Conservation (phyloP, 108 stramenopile species). For the Ochromonas danica region DNA sequence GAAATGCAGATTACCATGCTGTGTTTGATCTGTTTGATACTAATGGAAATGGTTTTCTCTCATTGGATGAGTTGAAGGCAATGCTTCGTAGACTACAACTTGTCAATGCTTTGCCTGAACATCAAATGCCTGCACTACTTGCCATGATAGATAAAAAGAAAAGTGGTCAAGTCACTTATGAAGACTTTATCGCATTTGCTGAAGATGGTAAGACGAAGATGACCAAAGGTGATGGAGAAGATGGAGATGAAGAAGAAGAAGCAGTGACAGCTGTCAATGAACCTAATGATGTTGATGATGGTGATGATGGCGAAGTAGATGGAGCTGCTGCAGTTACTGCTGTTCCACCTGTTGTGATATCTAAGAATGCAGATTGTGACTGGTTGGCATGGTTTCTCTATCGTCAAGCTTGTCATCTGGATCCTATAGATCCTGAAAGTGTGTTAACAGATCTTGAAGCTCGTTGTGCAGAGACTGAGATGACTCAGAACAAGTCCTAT, state of each 20-base stretch:
- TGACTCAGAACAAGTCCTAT: background rate
- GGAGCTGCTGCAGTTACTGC: background rate
- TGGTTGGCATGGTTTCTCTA: slow-evolving; percentile 27
- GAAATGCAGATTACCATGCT: background rate
- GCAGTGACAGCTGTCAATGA: too few relatives aligned
- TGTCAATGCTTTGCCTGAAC: background rate
- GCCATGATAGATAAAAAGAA: slow-evolving; percentile 18
- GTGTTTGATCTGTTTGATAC: slow-evolving; percentile 22
- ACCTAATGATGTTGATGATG: slow-evolving; percentile 3
- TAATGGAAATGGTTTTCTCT: background rate
- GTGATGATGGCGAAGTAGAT: slow-evolving; percentile 8
- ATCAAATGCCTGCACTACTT: background rate
- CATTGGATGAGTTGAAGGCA: background rate
- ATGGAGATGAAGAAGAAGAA: too few relatives aligned
- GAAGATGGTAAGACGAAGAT: background rate
- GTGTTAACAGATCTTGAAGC: slow-evolving; percentile 30
- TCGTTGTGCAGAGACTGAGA: slow-evolving; percentile 7
- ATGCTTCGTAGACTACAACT: background rate
- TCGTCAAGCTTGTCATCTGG: background rate
- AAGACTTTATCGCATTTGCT: slow-evolving; percentile 26
- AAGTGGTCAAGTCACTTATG: background rate
- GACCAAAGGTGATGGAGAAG: background rate
- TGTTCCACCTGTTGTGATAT: background rate
- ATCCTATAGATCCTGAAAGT: slow-evolving; percentile 23
- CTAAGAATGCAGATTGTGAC: slow-evolving; percentile 31